Conservation (phyloP, 768 basidiomycete species). For the Tulasnella sp. region DNA sequence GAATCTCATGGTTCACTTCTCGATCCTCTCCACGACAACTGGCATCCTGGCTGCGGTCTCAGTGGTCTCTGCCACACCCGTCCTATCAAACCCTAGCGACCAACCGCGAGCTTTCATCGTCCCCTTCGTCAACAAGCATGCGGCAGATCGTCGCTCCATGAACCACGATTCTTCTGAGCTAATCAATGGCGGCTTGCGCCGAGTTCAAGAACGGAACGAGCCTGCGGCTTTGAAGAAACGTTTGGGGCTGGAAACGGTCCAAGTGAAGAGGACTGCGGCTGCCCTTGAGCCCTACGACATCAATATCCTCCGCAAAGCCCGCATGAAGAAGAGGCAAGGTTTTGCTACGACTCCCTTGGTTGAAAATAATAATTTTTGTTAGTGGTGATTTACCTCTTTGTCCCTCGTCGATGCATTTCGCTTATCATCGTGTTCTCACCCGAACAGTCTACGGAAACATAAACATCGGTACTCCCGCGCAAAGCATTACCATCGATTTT, state of each 20-base stretch:
- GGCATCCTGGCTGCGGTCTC: background rate
- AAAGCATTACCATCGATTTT: slow-evolving; percentile 18
- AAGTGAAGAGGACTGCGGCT: background rate
- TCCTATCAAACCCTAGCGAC: background rate
- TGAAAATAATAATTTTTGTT: background rate
- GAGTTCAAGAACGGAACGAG: background rate
- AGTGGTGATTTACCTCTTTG: background rate
- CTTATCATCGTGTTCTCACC: background rate
- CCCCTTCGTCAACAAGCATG: background rate
- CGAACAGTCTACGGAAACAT: background rate
- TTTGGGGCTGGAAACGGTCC: background rate
- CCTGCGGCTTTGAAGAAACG: background rate
- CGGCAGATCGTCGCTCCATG: background rate
- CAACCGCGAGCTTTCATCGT: background rate
- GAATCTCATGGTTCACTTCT: background rate
- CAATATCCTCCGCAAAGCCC: background rate
- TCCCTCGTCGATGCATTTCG: background rate
- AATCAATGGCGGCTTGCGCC: background rate
- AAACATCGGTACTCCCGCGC: slow-evolving; percentile 15
- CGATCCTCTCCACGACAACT: background rate
- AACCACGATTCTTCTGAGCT: background rate
- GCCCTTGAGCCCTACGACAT: background rate
- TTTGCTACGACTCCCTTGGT: background rate
- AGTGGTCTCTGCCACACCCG: background rate
- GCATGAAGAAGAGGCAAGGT: background rate